Evolutionary conservation across 495 filamentous ascomycete species (phyloP), one percentile per base, ranked within the genome.

Genomic region (Xylaria intraflava): DNA sequence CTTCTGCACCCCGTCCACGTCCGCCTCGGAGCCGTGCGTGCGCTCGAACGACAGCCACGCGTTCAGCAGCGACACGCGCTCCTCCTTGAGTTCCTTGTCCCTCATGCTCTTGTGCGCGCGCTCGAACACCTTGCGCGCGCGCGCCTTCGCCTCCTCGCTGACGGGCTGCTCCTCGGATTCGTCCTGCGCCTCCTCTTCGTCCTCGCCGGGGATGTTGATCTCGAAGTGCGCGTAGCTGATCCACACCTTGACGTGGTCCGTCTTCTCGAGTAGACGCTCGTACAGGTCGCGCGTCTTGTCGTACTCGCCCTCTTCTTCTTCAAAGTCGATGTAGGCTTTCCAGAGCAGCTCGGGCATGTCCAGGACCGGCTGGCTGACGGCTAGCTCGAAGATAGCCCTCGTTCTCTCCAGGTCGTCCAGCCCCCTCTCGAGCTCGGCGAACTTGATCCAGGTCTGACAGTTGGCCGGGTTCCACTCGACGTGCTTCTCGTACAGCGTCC

Each of bases 311-410:
- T 91, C 86, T 55, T 94, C 87, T 64, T 95, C 92, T 69, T 97
- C 94, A 62, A 97, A 98, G 70, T 97, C 91, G 62, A 98, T 96
- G 65, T 95, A 98, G 2, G 88, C 82, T 70, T 95, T 96, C 93
- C 93, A 98, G 10, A 98, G 72, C 51, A 96, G 71, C 71, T 98
- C 93, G 4, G 93, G 93, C 93, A 97, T 98, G 66, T 98, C 94
- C n/a, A 98, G 72, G 6, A 80, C 75, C 16, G 85, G 78, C 68
- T 96, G 90, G 27, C 81, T 77, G 57, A 96, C 85, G 12, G 88
- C 92, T 10, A 98, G 76, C 69, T 96, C 94, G 64, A 88, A 98
- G 59, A 98, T 93, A 17, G 85, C 89, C n/a, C 94, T 78, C 9
- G 85, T 83, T 11, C 93, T 83, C 9, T 94, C 89, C 12, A 89